Evolutionary conservation across 768 basidiomycete species (phyloP), one percentile per base, ranked within the genome.

Genomic region (Mycena polygramma): DNA sequence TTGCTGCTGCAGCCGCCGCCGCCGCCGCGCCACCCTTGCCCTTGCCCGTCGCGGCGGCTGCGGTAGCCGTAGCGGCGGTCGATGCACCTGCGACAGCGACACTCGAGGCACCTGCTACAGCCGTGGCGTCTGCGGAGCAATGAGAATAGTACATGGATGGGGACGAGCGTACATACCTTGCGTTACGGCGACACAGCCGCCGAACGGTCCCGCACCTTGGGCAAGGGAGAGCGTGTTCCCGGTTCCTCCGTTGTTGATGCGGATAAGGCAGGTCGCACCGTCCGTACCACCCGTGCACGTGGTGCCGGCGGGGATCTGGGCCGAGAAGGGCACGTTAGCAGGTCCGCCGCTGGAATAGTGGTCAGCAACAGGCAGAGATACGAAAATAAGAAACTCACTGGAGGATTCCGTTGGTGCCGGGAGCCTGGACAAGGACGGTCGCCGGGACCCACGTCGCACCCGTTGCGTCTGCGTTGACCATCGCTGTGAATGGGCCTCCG

Each of bases 281-380:
- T 68, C 52, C 6, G 72, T 26, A 43, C 83, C 83, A 26, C 83
- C 83, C 6, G 77, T 70, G 73, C 83, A 83, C n/a, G 63, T 76
- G 8, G 79, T 81, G 30, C 77, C 79, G 2, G 78, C 53, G 7
- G 82, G 81, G 55, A 84, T 69, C 69, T 79, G 73, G 30, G 78
- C 79, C 0, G 69, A 61, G 51, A 82, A 72, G 17, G 68, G 66
- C 13, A 72, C 75, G 53, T 75, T 64, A 39, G 74, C 75, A 52
- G 76, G 75, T 17, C 73, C 76, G 24, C 73, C 68, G 68, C 75
- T 74, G n/a, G 57, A 57, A 58, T 51, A 35, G 41, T 59, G 26
- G 52, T 69, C 45, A 66, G 67, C n/a, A n/a, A 55, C 24, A 52
- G 30, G 51, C 30, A 22, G n/a, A 58, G 61, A 36, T 22, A 49